These are phyloP conservation scores for Tulasnella sp. DNA, from an alignment of 768 basidiomycete genomes.

Conservation along the genomic window DNA sequence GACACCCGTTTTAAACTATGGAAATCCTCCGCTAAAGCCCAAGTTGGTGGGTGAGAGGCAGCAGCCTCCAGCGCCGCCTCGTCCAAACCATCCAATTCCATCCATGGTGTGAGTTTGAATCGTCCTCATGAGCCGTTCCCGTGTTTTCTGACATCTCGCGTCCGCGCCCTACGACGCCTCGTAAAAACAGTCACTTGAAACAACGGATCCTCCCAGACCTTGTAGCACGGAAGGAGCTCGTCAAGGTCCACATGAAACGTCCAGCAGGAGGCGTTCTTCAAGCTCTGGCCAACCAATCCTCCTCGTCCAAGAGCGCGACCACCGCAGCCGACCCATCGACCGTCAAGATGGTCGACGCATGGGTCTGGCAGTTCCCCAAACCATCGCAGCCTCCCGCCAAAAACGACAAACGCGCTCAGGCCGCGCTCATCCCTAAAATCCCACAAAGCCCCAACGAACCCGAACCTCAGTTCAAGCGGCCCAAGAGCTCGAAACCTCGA, in stretches of 20 bases:
- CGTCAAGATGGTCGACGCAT: not conserved
- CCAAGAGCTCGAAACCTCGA: not conserved
- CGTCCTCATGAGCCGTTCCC: not conserved
- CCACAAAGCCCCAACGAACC: constrained; percentile 10
- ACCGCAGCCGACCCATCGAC: not conserved
- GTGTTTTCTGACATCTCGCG: not conserved
- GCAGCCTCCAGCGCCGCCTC: not conserved
- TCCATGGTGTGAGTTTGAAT: constrained; percentile 14
- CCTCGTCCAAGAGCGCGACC: not conserved
- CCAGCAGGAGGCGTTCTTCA: not conserved
- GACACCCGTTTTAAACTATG: not conserved
- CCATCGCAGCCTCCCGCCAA: not conserved
- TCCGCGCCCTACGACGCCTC: not conserved
- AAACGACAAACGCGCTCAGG: not conserved
- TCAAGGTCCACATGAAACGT: constrained; percentile 6
- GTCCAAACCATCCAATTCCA: constrained; percentile 15
- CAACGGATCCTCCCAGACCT: constrained; percentile 16
- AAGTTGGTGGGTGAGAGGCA: constrained; percentile 4
- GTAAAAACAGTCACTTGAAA: not conserved
- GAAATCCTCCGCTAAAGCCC: not conserved
- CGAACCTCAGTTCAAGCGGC: constrained; percentile 5
- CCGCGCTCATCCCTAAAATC: not conserved
- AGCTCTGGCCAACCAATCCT: not conserved
- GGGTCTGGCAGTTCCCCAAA: constrained; percentile 14
- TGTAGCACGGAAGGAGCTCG: constrained; percentile 20